Base-by-base conservation (phyloP, 1,284 basidiomycete genomes). In the Heimioporus punctisporus region DNA sequence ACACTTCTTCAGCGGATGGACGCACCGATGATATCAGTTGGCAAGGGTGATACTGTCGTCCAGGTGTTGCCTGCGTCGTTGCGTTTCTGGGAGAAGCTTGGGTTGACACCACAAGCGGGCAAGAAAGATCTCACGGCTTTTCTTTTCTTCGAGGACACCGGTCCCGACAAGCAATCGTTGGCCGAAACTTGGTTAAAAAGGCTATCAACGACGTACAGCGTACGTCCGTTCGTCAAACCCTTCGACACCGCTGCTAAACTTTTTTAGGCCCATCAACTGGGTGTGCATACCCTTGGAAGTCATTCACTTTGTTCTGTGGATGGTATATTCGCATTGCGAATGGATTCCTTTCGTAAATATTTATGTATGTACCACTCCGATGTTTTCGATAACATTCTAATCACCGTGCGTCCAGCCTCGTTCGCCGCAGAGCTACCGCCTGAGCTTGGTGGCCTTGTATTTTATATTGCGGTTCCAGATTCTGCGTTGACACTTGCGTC, bases 11-110 rank as follows among this genome's bases (percentile, higher is more conserved):
- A 74, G 51, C 64, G 72, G 4, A 64, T 88, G 55, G 79, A 83
- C 23, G 62, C 80, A 17, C 88, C 88, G 0, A 74, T 81, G 72
- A 68, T 91, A 12, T 74, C 82, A 0, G 76, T 89, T 25, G 83
- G 79, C 4, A 91, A 90, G 64, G 80, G 80, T 4, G 82, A 84
- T 46, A 75, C 78, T 6, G 68, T 92, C 24, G 74, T 92, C 14
- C 83, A 90, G 41, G 66, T 91, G 14, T 69, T 83, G 19, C 84
- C 90, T 6, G 68, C 87, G 3, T 85, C 90, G 0, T 64, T 93
- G 21, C 77, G 84, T 4, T 93, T 93, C 66, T 94, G 92, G 92
- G 84, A 89, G 57, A 93, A 91, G 64, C 77, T 94, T 28, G 90
- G 88, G 0, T 68, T 95, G 48, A 77, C 79, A 27, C 92, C 92